Percentiles rank a stretch among this genome's conserved stretches.
phyloP scores from a whole-genome alignment of 2,329 filamentous ascomycete species.

The Aspergillus spinulosporus region DNA sequence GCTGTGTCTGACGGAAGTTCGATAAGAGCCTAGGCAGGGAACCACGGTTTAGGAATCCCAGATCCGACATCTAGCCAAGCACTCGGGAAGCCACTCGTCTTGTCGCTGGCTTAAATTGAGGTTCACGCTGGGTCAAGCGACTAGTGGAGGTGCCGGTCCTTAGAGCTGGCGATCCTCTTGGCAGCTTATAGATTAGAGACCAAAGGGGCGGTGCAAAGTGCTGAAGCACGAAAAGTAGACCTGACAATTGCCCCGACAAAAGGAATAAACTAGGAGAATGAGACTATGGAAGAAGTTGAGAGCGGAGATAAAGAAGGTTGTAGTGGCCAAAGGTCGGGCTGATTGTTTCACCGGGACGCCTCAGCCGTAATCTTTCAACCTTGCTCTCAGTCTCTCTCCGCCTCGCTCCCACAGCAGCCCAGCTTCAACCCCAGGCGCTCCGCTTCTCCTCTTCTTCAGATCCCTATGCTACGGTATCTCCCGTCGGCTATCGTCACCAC shows the following conservation, averaged over 20 bases:
- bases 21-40: constrained; percentile 18
- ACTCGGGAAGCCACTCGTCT: constrained; percentile 12
- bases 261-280: not conserved
- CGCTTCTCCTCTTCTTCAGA: not conserved
- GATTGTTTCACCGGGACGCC: not conserved
- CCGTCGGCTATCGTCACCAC: constrained; percentile 2
- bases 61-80: constrained; percentile 20
- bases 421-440: not conserved
- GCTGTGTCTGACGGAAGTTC: constrained; percentile 18
- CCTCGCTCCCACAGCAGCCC: not conserved
- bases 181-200: constrained; percentile 6
- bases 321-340: not conserved
- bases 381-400: not conserved
- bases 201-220: constrained; percentile 12
- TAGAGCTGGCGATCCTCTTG: constrained; percentile 23
- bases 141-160: constrained; percentile 15
- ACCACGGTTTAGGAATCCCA: constrained; percentile 12
- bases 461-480: not conserved
- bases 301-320: not conserved
- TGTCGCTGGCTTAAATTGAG: constrained; percentile 10
- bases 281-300: not conserved
- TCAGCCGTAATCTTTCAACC: constrained; percentile 4
- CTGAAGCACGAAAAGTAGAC: not conserved
- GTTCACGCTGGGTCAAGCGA: constrained; percentile 6
- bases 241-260: not conserved